These are phyloP conservation scores for Cladosporium velox DNA, from an alignment of 2,329 filamentous ascomycete genomes.

Conservation along the genomic window DNA sequence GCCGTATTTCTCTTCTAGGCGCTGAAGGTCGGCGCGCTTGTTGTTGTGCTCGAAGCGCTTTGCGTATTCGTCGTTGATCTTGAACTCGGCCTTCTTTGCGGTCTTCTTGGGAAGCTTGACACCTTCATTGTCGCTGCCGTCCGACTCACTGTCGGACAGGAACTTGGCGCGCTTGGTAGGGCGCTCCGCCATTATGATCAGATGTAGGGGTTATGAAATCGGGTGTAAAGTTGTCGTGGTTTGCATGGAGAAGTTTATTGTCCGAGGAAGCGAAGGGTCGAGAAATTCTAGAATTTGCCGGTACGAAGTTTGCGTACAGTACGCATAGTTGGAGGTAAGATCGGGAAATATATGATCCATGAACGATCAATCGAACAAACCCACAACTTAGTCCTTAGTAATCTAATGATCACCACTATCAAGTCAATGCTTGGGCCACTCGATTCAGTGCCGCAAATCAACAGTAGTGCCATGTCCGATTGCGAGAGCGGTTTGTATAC, in stretches of 20 bases:
- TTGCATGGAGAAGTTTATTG: conserved; percentile 2
- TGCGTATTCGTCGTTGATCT: conserved; percentile 89
- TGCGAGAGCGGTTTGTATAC: background rate
- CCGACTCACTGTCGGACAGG: conserved; percentile 31
- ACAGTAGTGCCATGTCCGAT: no score
- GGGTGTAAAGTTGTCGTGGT: background rate
- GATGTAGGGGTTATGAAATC: no score
- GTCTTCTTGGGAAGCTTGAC: conserved; percentile 27
- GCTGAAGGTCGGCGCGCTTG: conserved; percentile 83
- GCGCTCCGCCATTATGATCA: conserved; percentile 18
- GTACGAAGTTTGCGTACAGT: background rate
- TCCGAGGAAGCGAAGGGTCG: background rate
- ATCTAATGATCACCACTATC: no score
- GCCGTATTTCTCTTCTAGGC: conserved; percentile 83
- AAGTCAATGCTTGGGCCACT: no score
- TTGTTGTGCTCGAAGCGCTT: conserved; percentile 94
- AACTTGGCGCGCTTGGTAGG: conserved; percentile 38
- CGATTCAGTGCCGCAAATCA: no score
- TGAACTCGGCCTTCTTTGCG: conserved; percentile 49
- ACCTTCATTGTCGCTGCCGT: conserved; percentile 28
- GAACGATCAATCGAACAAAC: no score
- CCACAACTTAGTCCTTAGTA: no score
- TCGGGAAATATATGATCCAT: no score
- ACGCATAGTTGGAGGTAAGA: no score
- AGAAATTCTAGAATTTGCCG: conserved; percentile 17